Evolutionary conservation across 2,329 filamentous ascomycete species (phyloP), one percentile per base, ranked within the genome.

Genomic region (Fusarium sp.): DNA sequence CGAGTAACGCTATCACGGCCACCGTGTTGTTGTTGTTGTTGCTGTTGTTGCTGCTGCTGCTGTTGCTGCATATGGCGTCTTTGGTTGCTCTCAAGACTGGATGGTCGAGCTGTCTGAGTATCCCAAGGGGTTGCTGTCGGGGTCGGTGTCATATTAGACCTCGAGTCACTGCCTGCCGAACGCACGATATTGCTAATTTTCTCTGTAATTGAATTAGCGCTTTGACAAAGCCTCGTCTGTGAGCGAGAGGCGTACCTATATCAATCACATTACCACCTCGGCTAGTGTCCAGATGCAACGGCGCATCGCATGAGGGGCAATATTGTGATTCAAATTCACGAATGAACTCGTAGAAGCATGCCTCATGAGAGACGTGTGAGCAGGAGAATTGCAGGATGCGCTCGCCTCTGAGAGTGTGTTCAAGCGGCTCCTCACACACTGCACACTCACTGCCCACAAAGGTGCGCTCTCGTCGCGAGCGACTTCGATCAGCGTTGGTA

Each of bases 301-400:
- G 95, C 73, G 95, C 93, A 85, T 98, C 93, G 83, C 96, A 99
- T 74, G 94, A 93, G 31, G 96, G 96, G 83, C 96, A 99, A 79
- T 94, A 95, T 79, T 98, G 95, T 62, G 94, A 94, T 76, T 98
- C 95, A 67, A 96, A 93, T 80, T 98, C 96, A 79, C 94, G 93
- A 78, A 99, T 97, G 81, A 97, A 98, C 83, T 99, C 96, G 84
- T 98, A 98, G 81, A 99, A 98, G 84, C 96, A 99, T 38, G 96
- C 96, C 83, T 98, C 96, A 81, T 99, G 96, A 12, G 96, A 95
- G 69, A 99, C 96, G 83, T 99, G 96, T n/a, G 92, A 90, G 83
- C 96, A 99, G 7, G 95, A 97, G 79, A 99, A 96, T 81, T 98
- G 96, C 62, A 99, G 87, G 70, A 99, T 95, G 75, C 95, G 92